These are phyloP conservation scores for Zychaea mexicana DNA, from an alignment of 371 early-diverging fungal species.

Conservation along the genomic window DNA sequence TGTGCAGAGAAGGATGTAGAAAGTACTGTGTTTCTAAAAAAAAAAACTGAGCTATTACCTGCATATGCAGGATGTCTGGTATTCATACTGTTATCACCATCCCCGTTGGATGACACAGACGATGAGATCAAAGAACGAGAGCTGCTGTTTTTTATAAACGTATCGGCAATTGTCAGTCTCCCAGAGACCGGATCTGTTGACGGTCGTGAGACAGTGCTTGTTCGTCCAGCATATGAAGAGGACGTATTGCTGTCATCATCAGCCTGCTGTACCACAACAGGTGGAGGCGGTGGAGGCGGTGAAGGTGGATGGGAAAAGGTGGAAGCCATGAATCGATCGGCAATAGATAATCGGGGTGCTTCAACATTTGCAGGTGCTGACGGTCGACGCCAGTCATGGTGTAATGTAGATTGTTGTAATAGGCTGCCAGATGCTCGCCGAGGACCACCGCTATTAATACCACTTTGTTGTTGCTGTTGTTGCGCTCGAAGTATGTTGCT, in stretches of 20 bases:
- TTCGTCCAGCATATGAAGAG: background rate
- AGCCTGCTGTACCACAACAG: too few relatives aligned
- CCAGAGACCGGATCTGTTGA: constrained; percentile 18
- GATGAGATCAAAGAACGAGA: constrained; percentile 3
- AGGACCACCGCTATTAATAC: background rate
- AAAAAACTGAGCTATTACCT: background rate
- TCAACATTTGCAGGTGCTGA: constrained; percentile 11
- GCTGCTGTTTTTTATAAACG: constrained; percentile 26
- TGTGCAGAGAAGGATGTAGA: too few relatives aligned
- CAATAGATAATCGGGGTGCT: constrained; percentile 26
- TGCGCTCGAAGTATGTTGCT: constrained; percentile 2
- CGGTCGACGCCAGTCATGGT: constrained; percentile 9
- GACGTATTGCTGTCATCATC: background rate
- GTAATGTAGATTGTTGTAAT: background rate
- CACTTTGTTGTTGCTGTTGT: background rate
- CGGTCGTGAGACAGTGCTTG: background rate
- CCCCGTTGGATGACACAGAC: too few relatives aligned
- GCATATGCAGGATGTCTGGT: background rate
- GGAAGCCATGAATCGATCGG: constrained; percentile 39
- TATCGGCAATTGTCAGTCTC: constrained; percentile 37
- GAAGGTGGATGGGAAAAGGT: constrained; percentile 6
- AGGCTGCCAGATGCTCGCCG: constrained; percentile 5
- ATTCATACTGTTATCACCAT: background rate
- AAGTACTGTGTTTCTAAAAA: background rate
- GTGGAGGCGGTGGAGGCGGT: constrained; percentile 9